phyloP scores from a whole-genome alignment of 192 early-diverging fungal genomes.

The Podila clonocystis region DNA sequence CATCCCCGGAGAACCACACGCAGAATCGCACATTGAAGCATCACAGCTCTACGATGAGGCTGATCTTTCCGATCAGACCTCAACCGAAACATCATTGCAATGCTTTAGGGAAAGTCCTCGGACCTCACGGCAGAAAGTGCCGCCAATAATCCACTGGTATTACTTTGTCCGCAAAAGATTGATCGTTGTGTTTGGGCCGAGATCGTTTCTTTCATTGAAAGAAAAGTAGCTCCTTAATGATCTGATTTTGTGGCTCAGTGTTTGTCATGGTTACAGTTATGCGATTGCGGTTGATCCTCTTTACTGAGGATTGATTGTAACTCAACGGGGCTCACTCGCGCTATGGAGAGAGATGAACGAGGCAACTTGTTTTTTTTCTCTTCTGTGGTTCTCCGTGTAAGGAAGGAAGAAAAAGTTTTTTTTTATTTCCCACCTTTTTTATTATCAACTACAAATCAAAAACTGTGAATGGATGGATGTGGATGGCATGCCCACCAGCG shows the following conservation, averaged over 20 bases:
- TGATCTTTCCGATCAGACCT: conserved; percentile 17
- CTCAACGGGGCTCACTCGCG: conserved; percentile 54
- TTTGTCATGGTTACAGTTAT: conserved; percentile 52
- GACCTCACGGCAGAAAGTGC: conserved; percentile 50
- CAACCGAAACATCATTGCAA: conserved; percentile 39
- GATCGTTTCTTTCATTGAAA: conserved; percentile 5
- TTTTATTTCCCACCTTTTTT: not conserved
- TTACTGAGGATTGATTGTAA: conserved; percentile 32
- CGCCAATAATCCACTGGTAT: conserved; percentile 44
- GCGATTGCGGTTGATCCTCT: conserved; percentile 47
- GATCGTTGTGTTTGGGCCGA: conserved; percentile 31
- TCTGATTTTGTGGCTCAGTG: conserved; percentile 45
- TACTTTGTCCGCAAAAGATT: conserved; percentile 34
- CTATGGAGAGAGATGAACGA: not conserved
- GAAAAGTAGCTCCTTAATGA: conserved; percentile 31
- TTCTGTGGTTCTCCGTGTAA: conserved; percentile 6
- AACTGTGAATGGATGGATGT: not conserved
- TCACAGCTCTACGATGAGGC: conserved; percentile 47
- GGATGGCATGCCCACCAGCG: too few relatives aligned
- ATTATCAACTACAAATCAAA: not conserved
- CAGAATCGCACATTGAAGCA: conserved; percentile 54
- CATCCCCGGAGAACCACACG: conserved; percentile 39
- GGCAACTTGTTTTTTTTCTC: not conserved
- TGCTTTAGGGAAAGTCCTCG: conserved; percentile 56
- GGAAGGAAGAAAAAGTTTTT: not conserved